These are phyloP conservation scores for Cystobasidium ongulense DNA, from an alignment of 768 basidiomycete species.

Conservation along the genomic window DNA sequence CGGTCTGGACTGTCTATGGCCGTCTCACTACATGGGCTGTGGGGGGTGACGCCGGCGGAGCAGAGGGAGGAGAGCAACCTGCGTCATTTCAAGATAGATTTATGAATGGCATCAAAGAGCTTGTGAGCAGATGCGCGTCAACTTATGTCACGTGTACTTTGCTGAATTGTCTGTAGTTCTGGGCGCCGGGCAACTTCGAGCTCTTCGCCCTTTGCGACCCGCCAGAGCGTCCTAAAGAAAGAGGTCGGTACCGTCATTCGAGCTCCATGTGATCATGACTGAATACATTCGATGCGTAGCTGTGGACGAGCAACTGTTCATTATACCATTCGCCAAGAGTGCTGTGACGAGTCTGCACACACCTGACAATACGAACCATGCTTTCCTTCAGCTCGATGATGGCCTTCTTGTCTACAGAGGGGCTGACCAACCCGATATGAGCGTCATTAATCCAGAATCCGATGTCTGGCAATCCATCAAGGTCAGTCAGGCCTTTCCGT, in stretches of 20 bases:
- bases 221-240: constrained; percentile 43
- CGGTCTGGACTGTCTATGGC: constrained; percentile 78
- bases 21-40: constrained; percentile 73
- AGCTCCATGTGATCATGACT: not conserved
- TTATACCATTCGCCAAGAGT: constrained; percentile 88
- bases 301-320: constrained; percentile 60
- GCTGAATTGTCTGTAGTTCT: constrained; percentile 56
- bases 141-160: not conserved
- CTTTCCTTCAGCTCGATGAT: constrained; percentile 91
- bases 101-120: constrained; percentile 65
- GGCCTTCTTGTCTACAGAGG: constrained; percentile 86
- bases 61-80: constrained; percentile 48
- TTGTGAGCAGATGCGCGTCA: constrained; percentile 53
- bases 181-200: constrained; percentile 87
- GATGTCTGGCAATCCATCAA: constrained; percentile 98
- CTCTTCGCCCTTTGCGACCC: constrained; percentile 63
- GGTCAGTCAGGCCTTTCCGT: constrained; percentile 47
- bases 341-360: constrained; percentile 83
- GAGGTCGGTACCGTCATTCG: constrained; percentile 47
- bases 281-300: constrained; percentile 26
- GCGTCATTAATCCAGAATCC: constrained; percentile 92
- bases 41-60: constrained; percentile 58
- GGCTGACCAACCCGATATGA: constrained; percentile 95
- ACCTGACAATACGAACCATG: constrained; percentile 95
- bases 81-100: constrained; percentile 66